Evolutionary conservation across 805 yeast genomes (phyloP).

Genomic region (Candida sakaeoensis): DNA sequence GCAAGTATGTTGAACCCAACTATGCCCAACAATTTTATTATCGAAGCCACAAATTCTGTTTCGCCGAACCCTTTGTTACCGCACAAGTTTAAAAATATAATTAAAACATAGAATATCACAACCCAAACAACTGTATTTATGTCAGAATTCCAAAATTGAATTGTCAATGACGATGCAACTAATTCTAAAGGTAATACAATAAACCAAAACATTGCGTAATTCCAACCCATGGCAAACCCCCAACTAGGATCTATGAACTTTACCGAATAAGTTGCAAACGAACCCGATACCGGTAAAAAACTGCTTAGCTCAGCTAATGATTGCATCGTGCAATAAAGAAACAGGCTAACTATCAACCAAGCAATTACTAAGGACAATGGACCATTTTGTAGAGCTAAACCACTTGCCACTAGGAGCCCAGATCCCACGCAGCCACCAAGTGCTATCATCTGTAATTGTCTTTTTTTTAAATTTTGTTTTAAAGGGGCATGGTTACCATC

Average conservation of each 20-base stretch:
- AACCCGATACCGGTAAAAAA: conserved; percentile 36
- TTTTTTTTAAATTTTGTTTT: conserved; percentile 23
- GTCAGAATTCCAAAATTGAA: conserved; percentile 35
- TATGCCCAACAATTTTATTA: conserved; percentile 35
- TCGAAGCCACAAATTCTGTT: conserved; percentile 32
- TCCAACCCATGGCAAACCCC: conserved; percentile 46
- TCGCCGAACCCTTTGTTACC: conserved; percentile 38
- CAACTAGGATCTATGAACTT: conserved; percentile 41
- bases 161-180: conserved; percentile 40
- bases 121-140: conserved; percentile 42
- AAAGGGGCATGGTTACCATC: conserved; percentile 9
- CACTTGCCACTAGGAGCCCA: conserved; percentile 39
- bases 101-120: conserved; percentile 35
- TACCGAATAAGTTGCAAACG: conserved; percentile 39
- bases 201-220: conserved; percentile 43
- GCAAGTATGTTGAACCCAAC: conserved; percentile 41
- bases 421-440: conserved; percentile 42
- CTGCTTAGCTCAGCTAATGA: conserved; percentile 39
- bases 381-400: conserved; percentile 27
- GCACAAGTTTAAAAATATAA: conserved; percentile 30
- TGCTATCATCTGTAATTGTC: conserved; percentile 37
- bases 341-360: conserved; percentile 38
- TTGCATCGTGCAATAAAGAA: conserved; percentile 42
- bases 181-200: conserved; percentile 40
- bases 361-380: conserved; percentile 28